phyloP scores from a whole-genome alignment of 139 green algal genomes.

The Chlamydomonas asymmetrica region DNA sequence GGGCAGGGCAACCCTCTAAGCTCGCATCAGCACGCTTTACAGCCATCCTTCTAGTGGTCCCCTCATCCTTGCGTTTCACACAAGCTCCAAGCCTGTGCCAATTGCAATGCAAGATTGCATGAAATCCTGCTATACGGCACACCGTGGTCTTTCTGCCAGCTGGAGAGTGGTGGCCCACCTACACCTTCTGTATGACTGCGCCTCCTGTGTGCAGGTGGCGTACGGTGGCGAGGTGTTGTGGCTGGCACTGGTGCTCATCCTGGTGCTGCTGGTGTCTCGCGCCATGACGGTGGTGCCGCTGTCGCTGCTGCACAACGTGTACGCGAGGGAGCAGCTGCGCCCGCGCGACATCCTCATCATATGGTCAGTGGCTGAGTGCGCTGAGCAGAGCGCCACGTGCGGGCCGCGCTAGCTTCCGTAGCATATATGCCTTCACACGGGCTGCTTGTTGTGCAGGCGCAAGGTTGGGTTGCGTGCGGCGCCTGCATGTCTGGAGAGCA shows the following conservation, averaged over 20 bases:
- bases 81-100: too few relatives aligned
- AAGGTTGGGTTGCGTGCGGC: too few relatives aligned
- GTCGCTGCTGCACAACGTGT: conserved; percentile 25
- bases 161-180: too few relatives aligned
- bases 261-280: conserved; percentile 58
- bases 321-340: conserved; percentile 41
- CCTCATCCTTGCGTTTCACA: too few relatives aligned
- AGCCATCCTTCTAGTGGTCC: too few relatives aligned
- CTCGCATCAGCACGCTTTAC: too few relatives aligned
- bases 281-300: conserved; percentile 60
- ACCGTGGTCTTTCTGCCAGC: not conserved
- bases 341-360: conserved; percentile 66
- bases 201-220: conserved; percentile 41
- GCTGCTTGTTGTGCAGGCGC: too few relatives aligned
- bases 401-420: not conserved
- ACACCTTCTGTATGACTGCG: too few relatives aligned
- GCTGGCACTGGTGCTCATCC: conserved; percentile 67
- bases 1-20: too few relatives aligned
- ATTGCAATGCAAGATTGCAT: too few relatives aligned
- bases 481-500: too few relatives aligned
- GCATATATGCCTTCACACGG: not conserved
- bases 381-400: not conserved
- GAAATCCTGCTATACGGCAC: too few relatives aligned
- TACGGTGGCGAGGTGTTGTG: conserved; percentile 49
- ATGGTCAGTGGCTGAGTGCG: conserved; percentile 44